Conservation (phyloP, 1,139 yeast species). For the Chernovozyma aurita region DNA sequence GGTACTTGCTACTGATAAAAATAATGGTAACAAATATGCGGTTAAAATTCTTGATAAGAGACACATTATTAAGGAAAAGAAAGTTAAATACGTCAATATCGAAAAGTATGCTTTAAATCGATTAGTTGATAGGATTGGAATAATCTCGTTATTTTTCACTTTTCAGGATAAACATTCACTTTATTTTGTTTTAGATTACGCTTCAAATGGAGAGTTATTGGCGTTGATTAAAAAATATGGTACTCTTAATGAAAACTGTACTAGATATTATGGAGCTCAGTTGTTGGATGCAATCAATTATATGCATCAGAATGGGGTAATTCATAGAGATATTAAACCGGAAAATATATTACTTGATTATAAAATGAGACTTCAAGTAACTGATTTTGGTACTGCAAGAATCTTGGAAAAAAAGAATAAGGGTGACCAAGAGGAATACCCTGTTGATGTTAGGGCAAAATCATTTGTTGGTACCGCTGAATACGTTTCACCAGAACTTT, state of each 20-base stretch:
- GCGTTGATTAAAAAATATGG: conserved; percentile 74
- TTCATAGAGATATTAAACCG: conserved; percentile 79
- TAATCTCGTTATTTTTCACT: conserved; percentile 83
- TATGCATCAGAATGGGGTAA: conserved; percentile 71
- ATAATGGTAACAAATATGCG: conserved; percentile 74
- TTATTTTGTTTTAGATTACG: conserved; percentile 89
- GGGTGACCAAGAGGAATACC: conserved; percentile 33
- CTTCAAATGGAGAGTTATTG: conserved; percentile 87
- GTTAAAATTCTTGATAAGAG: conserved; percentile 87
- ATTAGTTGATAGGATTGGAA: conserved; percentile 66
- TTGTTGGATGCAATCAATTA: conserved; percentile 60
- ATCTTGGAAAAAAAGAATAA: conserved; percentile 44
- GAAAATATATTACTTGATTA: conserved; percentile 67
- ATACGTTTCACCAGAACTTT: conserved; percentile 70
- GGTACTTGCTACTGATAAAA: conserved; percentile 75
- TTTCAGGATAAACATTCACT: conserved; percentile 88
- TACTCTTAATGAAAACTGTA: conserved; percentile 71
- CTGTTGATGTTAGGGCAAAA: conserved; percentile 49
- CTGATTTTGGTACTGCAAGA: conserved; percentile 81
- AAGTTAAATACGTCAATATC: conserved; percentile 92
- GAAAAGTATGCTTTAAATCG: conserved; percentile 90
- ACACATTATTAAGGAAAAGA: conserved; percentile 91
- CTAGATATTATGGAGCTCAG: conserved; percentile 67
- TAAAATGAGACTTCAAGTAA: conserved; percentile 63
- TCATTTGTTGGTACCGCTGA: conserved; percentile 88